Conservation (phyloP, 192 early-diverging fungal species). For the Funneliformis geosporum region DNA sequence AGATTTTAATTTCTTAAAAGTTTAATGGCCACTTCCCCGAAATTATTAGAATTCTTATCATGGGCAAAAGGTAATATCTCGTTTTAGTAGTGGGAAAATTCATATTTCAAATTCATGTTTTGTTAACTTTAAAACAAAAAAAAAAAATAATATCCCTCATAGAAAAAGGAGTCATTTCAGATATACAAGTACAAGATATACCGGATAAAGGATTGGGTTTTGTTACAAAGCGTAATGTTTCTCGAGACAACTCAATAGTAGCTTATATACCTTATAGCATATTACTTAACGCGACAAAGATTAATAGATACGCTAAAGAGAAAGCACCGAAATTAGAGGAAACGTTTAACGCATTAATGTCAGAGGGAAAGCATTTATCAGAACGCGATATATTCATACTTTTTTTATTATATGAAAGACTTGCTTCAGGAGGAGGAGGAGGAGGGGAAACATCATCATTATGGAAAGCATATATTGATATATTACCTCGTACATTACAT, state of each 20-base stretch:
- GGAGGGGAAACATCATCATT: conserved; percentile 11
- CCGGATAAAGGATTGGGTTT: conserved; percentile 27
- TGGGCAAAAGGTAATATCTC: conserved; percentile 16
- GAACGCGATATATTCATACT: conserved; percentile 44
- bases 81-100: background rate
- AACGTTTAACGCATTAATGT: background rate
- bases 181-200: conserved; percentile 5
- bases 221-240: background rate
- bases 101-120: background rate
- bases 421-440: background rate
- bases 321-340: conserved; percentile 27
- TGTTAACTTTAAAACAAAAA: background rate
- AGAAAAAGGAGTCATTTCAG: conserved; percentile 19
- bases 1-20: too few relatives aligned
- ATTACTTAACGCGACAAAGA: conserved; percentile 16
- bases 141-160: background rate
- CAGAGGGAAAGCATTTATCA: conserved; percentile 19
- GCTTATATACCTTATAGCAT: conserved; percentile 9
- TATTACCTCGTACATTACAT: conserved; percentile 50
- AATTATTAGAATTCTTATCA: background rate
- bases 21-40: background rate
- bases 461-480: conserved; percentile 58
- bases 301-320: conserved; percentile 22
- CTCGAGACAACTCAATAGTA: conserved; percentile 13
- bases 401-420: conserved; percentile 46